phyloP scores from a whole-genome alignment of 176 grass and related monocot species.

The Avena eriantha region DNA sequence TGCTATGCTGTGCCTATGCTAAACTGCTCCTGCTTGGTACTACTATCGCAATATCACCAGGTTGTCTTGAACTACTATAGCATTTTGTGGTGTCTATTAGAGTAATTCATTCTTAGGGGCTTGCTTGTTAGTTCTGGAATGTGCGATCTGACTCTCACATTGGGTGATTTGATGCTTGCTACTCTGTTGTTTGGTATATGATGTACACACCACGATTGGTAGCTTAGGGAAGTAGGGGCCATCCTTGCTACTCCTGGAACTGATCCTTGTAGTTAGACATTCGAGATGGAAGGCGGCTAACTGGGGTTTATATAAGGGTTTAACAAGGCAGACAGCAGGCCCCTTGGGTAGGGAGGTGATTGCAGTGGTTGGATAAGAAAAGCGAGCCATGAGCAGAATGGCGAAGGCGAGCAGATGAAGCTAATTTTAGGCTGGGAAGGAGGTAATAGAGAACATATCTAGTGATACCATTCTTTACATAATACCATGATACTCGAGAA shows the following conservation, averaged over 20 bases:
- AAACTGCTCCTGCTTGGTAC: background rate
- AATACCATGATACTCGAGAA: background rate
- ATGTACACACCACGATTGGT: too few species aligned
- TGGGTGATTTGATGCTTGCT: too few species aligned
- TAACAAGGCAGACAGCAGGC: background rate
- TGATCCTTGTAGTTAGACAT: background rate
- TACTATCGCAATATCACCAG: background rate
- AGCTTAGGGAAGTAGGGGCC: background rate
- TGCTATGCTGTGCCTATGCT: background rate
- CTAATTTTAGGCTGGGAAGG: background rate
- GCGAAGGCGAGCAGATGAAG: background rate
- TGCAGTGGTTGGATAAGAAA: background rate
- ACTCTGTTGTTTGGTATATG: background rate
- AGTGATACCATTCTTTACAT: background rate
- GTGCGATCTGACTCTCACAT: too few species aligned
- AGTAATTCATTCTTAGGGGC: too few species aligned
- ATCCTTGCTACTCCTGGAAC: conserved; percentile 11
- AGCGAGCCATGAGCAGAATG: background rate
- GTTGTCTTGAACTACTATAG: background rate
- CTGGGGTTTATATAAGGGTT: background rate
- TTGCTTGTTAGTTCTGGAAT: background rate
- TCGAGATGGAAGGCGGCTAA: background rate
- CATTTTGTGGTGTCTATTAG: background rate
- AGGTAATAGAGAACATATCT: background rate
- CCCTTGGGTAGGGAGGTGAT: background rate